Conservation (phyloP, 2,329 filamentous ascomycete genomes). For the Nannizzia gypsea region DNA sequence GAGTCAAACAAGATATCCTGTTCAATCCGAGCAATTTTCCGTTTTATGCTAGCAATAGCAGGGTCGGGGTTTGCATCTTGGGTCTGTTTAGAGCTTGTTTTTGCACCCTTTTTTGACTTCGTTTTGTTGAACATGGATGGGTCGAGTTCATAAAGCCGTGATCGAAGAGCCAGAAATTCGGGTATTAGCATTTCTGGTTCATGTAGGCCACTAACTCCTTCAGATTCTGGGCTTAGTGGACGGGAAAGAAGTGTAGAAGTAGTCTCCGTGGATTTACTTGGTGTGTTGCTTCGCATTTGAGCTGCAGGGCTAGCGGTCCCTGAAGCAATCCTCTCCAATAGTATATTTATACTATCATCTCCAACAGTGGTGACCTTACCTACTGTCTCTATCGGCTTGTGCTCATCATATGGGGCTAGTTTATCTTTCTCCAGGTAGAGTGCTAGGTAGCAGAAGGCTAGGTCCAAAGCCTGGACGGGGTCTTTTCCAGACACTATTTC, state of each 20-base stretch:
- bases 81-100: constrained; percentile 3
- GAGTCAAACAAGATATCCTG: constrained; percentile 66
- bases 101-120: constrained; percentile 16
- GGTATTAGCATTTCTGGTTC: constrained; percentile 65
- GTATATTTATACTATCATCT: background rate
- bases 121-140: constrained; percentile 40
- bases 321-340: background rate
- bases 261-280: background rate
- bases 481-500: constrained; percentile 48
- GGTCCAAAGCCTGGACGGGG: constrained; percentile 71
- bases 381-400: background rate
- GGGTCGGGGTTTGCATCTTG: constrained; percentile 22
- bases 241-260: background rate
- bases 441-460: constrained; percentile 84
- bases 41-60: constrained; percentile 53
- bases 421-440: constrained; percentile 58
- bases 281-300: background rate
- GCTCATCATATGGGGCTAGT: constrained; percentile 55
- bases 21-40: constrained; percentile 66
- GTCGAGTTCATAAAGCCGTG: constrained; percentile 52
- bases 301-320: background rate
- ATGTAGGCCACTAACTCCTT: constrained; percentile 50
- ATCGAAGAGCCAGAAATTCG: constrained; percentile 64
- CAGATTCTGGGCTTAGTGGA: constrained; percentile 9
- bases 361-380: background rate